Evolutionary conservation across 2,329 filamentous ascomycete species (phyloP).

Genomic region (Pestalotiopsis sp.): DNA sequence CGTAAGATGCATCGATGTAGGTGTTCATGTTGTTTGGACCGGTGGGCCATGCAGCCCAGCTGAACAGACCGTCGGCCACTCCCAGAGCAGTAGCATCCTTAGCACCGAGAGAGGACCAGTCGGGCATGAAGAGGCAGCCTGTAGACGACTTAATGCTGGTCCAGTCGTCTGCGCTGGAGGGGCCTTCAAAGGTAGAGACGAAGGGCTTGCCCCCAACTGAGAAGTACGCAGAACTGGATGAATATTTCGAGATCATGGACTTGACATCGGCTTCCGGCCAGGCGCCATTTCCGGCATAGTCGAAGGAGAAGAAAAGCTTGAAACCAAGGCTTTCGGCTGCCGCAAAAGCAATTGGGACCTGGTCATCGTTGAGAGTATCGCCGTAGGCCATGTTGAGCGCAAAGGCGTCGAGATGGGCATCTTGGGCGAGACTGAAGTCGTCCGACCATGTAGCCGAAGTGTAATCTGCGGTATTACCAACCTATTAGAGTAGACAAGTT

Average conservation of each 20-base stretch:
- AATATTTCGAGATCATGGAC: neutral
- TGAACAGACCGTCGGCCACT: slow-evolving; percentile 38
- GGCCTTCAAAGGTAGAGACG: slow-evolving; percentile 50
- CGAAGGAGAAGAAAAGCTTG: slow-evolving; percentile 1
- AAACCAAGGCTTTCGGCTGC: neutral
- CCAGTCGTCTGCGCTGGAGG: slow-evolving; percentile 45
- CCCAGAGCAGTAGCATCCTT: slow-evolving; percentile 23
- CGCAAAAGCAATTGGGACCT: neutral
- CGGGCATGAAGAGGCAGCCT: slow-evolving; percentile 45
- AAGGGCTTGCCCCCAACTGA: neutral
- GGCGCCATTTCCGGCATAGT: slow-evolving; percentile 3
- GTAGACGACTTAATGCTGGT: slow-evolving; percentile 38
- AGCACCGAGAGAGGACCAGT: slow-evolving; percentile 45
- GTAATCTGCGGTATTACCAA: neutral
- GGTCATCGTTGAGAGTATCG: neutral
- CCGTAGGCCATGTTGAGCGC: slow-evolving; percentile 1
- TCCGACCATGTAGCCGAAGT: neutral
- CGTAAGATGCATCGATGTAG: slow-evolving; percentile 20
- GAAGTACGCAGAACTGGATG: neutral
- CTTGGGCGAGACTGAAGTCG: neutral
- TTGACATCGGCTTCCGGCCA: slow-evolving; percentile 2
- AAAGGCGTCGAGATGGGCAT: neutral
- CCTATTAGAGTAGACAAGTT: neutral
- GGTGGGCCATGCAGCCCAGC: slow-evolving; percentile 40
- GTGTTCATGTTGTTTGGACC: slow-evolving; percentile 26